Conservation (phyloP, 768 basidiomycete species). For the Boletus reticulatus region DNA sequence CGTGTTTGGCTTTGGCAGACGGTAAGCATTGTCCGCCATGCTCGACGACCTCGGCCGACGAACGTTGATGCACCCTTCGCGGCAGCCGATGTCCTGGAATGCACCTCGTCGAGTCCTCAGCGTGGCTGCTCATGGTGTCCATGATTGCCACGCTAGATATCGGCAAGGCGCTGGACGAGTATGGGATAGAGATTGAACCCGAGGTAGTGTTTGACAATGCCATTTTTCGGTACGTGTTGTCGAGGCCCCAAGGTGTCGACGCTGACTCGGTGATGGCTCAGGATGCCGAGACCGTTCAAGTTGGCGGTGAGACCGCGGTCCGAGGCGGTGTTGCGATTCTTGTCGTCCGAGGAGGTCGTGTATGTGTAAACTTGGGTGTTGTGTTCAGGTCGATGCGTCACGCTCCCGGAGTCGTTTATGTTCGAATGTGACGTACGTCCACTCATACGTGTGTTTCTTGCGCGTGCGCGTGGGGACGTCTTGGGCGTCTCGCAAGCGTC, state of each 20-base stretch:
- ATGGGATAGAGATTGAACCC: constrained; percentile 49
- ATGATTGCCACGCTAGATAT: constrained; percentile 61
- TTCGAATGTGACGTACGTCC: no score
- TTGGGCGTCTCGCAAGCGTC: no score
- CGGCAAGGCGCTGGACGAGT: constrained; percentile 46
- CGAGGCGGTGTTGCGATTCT: constrained; percentile 10
- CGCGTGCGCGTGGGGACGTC: no score
- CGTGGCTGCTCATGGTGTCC: constrained; percentile 55
- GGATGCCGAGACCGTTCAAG: constrained; percentile 21
- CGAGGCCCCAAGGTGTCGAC: background rate
- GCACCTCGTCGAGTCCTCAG: constrained; percentile 60
- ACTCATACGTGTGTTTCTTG: no score
- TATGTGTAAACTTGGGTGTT: background rate
- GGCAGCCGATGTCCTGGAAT: constrained; percentile 60
- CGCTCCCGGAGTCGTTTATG: no score
- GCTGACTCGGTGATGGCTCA: background rate
- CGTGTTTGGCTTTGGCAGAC: constrained; percentile 49
- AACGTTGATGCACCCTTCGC: background rate
- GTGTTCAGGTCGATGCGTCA: no score
- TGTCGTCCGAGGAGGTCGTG: constrained; percentile 12
- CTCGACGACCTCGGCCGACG: background rate
- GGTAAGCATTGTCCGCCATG: constrained; percentile 16
- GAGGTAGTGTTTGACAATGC: constrained; percentile 55
- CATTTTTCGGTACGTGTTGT: constrained; percentile 52
- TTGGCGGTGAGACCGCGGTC: constrained; percentile 22